Conservation (phyloP, 352 stramenopile species). For the Pythium myriotylum region DNA sequence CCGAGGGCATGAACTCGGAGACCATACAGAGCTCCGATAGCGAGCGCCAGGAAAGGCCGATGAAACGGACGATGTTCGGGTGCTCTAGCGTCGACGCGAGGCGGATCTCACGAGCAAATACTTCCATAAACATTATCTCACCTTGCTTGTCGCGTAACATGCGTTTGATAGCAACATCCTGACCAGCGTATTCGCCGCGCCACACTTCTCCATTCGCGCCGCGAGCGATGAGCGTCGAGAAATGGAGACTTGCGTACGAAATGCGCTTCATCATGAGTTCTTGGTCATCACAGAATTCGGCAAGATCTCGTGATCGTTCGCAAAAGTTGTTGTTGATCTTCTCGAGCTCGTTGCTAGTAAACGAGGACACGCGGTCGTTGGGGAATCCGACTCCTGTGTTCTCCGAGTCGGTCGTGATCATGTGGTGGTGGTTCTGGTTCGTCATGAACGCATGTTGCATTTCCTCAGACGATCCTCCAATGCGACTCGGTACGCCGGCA, state of each 20-base stretch:
- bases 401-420: conserved; percentile 17
- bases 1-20: conserved; percentile 18
- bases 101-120: conserved; percentile 18
- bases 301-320: conserved; percentile 18
- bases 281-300: conserved; percentile 27
- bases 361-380: conserved; percentile 8
- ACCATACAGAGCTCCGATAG: conserved; percentile 20
- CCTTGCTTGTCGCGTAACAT: conserved; percentile 19
- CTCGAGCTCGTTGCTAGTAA: conserved; percentile 13
- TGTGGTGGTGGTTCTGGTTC: conserved; percentile 9
- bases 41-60: conserved; percentile 20
- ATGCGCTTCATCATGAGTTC: conserved; percentile 29
- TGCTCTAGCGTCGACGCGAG: conserved; percentile 15
- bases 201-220: conserved; percentile 33
- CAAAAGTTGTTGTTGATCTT: conserved; percentile 27
- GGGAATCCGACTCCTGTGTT: background rate
- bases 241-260: conserved; percentile 24
- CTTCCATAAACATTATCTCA: conserved; percentile 13
- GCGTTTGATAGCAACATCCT: conserved; percentile 27
- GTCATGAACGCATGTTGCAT: conserved; percentile 19
- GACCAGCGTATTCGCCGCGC: conserved; percentile 17
- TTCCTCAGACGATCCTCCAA: conserved; percentile 1
- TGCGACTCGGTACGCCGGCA: background rate
- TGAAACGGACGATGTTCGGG: conserved; percentile 19
- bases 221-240: conserved; percentile 17